A percentile compares a stretch with the other conserved stretches of the same genome.
phyloP scores from a whole-genome alignment of 2,329 filamentous ascomycete species.

The Aspergillus fumigatus region DNA sequence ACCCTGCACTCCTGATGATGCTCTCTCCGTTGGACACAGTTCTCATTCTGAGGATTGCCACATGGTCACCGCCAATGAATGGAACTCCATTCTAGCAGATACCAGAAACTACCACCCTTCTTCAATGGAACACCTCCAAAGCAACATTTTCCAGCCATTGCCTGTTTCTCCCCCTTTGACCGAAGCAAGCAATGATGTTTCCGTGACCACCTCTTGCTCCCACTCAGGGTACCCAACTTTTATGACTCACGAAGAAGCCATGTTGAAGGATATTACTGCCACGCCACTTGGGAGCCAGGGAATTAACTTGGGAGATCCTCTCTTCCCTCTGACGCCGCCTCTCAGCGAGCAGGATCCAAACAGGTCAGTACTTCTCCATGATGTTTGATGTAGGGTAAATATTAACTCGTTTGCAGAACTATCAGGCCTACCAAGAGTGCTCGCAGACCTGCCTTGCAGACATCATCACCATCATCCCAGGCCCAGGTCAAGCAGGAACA shows the following conservation, averaged over 20 bases:
- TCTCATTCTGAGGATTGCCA: slow-evolving; percentile 37
- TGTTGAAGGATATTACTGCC: slow-evolving; percentile 33
- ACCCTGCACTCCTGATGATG: slow-evolving; percentile 34
- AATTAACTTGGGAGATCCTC: slow-evolving; percentile 35
- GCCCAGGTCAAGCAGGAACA: slow-evolving; percentile 32
- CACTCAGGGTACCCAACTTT: slow-evolving; percentile 36
- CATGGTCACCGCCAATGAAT: slow-evolving; percentile 27
- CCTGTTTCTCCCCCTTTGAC: slow-evolving; percentile 42
- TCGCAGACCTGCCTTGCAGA: slow-evolving; percentile 33
- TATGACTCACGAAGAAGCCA: slow-evolving; percentile 33
- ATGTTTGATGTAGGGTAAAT: not conserved
- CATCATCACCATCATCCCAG: slow-evolving; percentile 27
- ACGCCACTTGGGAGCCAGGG: slow-evolving; percentile 32
- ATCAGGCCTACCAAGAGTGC: slow-evolving; percentile 36
- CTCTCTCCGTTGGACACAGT: slow-evolving; percentile 34
- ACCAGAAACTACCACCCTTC: slow-evolving; percentile 30
- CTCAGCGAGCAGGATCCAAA: slow-evolving; percentile 39
- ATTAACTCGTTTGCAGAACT: slow-evolving; percentile 25
- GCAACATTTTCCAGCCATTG: slow-evolving; percentile 33
- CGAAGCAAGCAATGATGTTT: slow-evolving; percentile 39
- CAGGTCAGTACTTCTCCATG: slow-evolving; percentile 28
- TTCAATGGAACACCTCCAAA: slow-evolving; percentile 31
- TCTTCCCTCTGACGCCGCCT: slow-evolving; percentile 37
- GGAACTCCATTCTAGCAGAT: slow-evolving; percentile 35
- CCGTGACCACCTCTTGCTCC: slow-evolving; percentile 38